Percentiles rank a stretch among this genome's conserved stretches.
Conservation (phyloP, 345 rosid species). For the Excoecaria cochinchinensis region DNA sequence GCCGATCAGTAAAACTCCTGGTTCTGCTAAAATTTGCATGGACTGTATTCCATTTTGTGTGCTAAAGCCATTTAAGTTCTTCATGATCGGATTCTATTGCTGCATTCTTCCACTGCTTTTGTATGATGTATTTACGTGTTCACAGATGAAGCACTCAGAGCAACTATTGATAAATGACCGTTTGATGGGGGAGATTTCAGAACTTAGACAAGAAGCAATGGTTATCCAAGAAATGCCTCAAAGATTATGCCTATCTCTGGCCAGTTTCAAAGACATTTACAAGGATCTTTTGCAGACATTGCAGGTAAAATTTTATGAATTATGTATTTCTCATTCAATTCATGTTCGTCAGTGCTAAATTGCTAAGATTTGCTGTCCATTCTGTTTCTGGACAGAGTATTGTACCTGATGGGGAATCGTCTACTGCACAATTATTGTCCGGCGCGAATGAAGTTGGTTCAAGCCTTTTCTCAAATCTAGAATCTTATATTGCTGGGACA, state of each 20-base stretch:
- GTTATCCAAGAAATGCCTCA: conserved; percentile 45
- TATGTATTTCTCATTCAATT: background rate
- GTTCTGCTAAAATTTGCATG: background rate
- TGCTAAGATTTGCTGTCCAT: conserved; percentile 16
- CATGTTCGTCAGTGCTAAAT: conserved; percentile 4
- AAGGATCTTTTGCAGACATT: conserved; percentile 45
- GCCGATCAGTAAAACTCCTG: background rate
- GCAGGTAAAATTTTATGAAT: conserved; percentile 50
- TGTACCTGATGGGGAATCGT: conserved; percentile 47
- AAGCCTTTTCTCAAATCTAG: conserved; percentile 64
- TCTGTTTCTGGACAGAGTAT: conserved; percentile 40
- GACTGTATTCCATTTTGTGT: background rate
- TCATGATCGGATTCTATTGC: background rate
- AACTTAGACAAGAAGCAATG: conserved; percentile 54
- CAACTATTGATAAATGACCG: conserved; percentile 47
- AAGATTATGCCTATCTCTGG: conserved; percentile 46
- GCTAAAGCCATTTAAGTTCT: conserved; percentile 6
- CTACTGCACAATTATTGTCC: conserved; percentile 48
- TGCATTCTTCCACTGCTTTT: conserved; percentile 4
- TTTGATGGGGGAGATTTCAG: conserved; percentile 56
- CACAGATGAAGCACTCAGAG: conserved; percentile 61
- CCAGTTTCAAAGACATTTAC: conserved; percentile 50
- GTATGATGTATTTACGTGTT: conserved; percentile 20
- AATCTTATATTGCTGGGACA: conserved; percentile 41
- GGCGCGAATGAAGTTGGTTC: conserved; percentile 51